Conservation (phyloP, 2,329 filamentous ascomycete genomes). For the Stagonosporopsis tanaceti region DNA sequence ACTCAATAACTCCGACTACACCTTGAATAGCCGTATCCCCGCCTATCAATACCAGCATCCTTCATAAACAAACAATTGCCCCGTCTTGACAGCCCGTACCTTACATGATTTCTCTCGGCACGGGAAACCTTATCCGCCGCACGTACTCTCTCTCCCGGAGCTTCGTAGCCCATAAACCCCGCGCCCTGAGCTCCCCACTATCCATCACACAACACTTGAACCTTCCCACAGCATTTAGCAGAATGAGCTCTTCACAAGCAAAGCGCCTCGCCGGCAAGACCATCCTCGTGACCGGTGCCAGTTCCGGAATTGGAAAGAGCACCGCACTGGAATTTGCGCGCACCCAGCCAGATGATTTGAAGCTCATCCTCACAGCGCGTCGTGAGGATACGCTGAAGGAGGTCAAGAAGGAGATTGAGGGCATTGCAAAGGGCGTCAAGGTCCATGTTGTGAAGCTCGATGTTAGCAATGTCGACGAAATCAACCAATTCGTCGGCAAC, state of each 20-base stretch:
- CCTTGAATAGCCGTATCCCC: conserved; percentile 5
- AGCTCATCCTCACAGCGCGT: conserved; percentile 87
- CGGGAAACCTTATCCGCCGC: conserved; percentile 12
- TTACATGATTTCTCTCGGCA: conserved; percentile 18
- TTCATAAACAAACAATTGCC: conserved; percentile 12
- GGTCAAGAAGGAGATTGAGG: conserved; percentile 77
- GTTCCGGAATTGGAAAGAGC: conserved; percentile 85
- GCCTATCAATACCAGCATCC: conserved; percentile 8
- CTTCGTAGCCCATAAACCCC: conserved; percentile 7
- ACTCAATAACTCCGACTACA: conserved; percentile 3
- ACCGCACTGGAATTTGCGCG: conserved; percentile 93
- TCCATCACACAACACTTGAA: conserved; percentile 15
- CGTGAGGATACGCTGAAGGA: conserved; percentile 79
- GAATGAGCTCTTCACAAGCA: conserved; percentile 71
- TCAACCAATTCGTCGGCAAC: conserved; percentile 73
- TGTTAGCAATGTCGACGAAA: conserved; percentile 79
- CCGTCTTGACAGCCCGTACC: conserved; percentile 4
- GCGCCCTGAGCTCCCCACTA: not conserved
- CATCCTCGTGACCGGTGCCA: conserved; percentile 88
- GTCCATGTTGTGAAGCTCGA: conserved; percentile 86
- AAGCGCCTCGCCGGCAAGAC: conserved; percentile 94
- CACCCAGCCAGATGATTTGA: conserved; percentile 79
- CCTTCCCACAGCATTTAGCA: conserved; percentile 44
- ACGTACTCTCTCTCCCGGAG: conserved; percentile 6
- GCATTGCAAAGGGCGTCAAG: conserved; percentile 76